phyloP scores from a whole-genome alignment of 306 rosid species.

The Albizia julibrissin region DNA sequence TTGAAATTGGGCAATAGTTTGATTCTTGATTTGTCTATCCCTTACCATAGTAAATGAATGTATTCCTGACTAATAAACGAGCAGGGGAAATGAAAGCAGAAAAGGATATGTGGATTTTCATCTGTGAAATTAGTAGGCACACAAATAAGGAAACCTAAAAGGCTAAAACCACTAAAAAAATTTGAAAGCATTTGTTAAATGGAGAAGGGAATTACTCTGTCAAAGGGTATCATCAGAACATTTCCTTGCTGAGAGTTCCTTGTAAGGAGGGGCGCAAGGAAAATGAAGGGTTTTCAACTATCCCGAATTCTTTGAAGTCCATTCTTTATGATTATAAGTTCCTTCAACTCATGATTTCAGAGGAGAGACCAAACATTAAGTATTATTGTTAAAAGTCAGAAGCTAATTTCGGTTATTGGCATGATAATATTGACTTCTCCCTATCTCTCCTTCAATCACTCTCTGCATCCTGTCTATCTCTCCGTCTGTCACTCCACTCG shows the following conservation, averaged over 20 bases:
- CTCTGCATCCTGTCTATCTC: too few species aligned
- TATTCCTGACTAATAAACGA: not conserved
- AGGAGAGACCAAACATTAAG: not conserved
- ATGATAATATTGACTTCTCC: too few species aligned
- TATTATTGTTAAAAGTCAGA: too few species aligned
- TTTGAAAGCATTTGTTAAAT: not conserved
- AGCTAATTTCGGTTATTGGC: too few species aligned
- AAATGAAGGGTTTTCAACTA: not conserved
- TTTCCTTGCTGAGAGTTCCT: not conserved
- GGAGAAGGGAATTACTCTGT: not conserved
- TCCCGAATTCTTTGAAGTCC: not conserved
- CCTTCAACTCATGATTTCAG: not conserved
- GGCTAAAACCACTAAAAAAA: slow-evolving; percentile 1
- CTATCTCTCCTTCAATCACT: too few species aligned
- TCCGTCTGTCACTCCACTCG: too few species aligned
- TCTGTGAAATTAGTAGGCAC: not conserved
- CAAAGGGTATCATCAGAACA: not conserved
- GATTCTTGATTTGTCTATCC: not conserved
- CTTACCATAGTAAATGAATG: not conserved
- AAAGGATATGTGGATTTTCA: not conserved
- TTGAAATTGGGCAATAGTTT: not conserved
- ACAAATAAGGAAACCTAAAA: not conserved
- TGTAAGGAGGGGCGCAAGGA: not conserved
- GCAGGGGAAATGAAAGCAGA: slow-evolving; percentile 8
- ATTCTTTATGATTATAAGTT: not conserved